Conservation (phyloP, 192 early-diverging fungal genomes). For the Coemansia sp. region DNA sequence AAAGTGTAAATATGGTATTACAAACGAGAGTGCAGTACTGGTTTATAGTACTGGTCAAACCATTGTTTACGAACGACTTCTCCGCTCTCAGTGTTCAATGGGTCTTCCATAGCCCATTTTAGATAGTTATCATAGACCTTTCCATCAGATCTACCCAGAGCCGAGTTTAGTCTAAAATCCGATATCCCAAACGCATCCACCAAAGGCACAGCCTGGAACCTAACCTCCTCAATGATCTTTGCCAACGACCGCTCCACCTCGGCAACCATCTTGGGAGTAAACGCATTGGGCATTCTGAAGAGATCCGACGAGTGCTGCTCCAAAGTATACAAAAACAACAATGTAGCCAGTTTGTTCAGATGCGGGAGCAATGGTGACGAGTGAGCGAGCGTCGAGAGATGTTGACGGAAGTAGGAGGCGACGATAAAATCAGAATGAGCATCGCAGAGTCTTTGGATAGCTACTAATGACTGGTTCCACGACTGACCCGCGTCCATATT, state of each 20-base stretch:
- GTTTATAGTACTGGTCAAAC: conserved; percentile 54
- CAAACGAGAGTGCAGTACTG: conserved; percentile 37
- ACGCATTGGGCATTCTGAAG: conserved; percentile 64
- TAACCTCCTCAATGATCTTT: conserved; percentile 64
- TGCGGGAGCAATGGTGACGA: conserved; percentile 38
- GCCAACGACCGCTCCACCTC: conserved; percentile 61
- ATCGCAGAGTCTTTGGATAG: conserved; percentile 71
- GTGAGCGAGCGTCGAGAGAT: conserved; percentile 45
- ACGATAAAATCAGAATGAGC: conserved; percentile 83
- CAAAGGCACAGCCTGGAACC: conserved; percentile 77
- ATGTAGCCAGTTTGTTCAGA: conserved; percentile 50
- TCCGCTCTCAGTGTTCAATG: conserved; percentile 63
- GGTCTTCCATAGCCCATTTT: conserved; percentile 75
- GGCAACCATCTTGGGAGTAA: conserved; percentile 58
- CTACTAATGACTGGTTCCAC: conserved; percentile 65
- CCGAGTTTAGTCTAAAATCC: conserved; percentile 78
- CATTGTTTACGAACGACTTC: conserved; percentile 38
- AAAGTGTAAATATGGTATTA: not conserved
- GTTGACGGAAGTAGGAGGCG: conserved; percentile 72
- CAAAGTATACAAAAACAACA: conserved; percentile 68
- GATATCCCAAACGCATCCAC: conserved; percentile 81
- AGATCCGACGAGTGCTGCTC: conserved; percentile 63
- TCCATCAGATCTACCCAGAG: conserved; percentile 77
- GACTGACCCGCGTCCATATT: conserved; percentile 56
- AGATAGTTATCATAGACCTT: conserved; percentile 80